Base-by-base conservation (phyloP, 2,329 filamentous ascomycete genomes). In the Achaetomium macrosporum region DNA sequence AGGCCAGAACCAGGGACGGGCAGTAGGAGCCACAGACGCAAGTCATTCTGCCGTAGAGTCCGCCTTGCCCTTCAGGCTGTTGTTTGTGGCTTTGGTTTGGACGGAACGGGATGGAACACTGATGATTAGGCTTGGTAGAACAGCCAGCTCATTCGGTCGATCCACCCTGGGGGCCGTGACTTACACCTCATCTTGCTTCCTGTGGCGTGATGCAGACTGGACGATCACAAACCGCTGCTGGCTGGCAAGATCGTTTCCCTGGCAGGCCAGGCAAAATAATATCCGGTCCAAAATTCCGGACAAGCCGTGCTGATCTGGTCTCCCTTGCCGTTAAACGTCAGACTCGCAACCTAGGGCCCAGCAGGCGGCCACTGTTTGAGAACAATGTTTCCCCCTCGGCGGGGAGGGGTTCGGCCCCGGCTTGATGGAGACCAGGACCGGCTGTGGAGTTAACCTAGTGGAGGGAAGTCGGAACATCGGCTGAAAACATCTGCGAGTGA, bases 141-240 rank as follows among this genome's bases (percentile, higher is more conserved):
- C 47, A 44, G 51, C 54, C 58, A 52, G 33, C 51, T 53, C 48
- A 47, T 35, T 47, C 55, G 41, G 29, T 17, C 46, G 35, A 43
- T 36, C 52, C 51, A 53, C 50, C 44, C 58, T 61, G 60, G 60
- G 56, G 55, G 55, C 58, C 44, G 60, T 63, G 59, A 60, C 58
- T 59, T 62, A 56, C 57, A 60, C 57, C n/a, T 61, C 56, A 57
- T 50, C 57, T 52, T 60, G 58, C 56, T 56, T 63, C 48, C 39
- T 53, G 58, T 59, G 54, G 52, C 48, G 59, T 60, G 58, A 57
- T 56, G 42, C 35, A 54, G 44, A 51, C 52, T 53, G 45, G 47
- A 52, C 45, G 44, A 54, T 53, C 49, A 53, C 47, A 55, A 44
- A 43, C 35, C 40, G 35, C 42, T 51, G 53, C 29, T 39, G 46